Evolutionary conservation across 352 stramenopile species (phyloP).

Genomic region (Phytophthora boehmeriae): DNA sequence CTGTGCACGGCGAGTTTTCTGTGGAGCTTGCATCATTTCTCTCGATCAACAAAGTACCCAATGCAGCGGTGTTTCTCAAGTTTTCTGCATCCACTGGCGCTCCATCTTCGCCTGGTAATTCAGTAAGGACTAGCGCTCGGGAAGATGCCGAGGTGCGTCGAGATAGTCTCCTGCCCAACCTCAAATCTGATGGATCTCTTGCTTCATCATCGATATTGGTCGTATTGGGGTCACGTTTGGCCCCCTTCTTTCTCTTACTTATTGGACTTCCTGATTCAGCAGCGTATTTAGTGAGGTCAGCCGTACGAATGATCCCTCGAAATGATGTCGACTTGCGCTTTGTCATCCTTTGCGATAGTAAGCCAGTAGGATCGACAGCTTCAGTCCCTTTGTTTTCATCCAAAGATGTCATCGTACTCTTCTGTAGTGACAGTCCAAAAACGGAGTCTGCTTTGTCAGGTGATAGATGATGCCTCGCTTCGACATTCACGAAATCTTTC

Average conservation of each 20-base stretch:
- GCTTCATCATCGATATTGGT: neutral
- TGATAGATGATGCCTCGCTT: constrained; percentile 4
- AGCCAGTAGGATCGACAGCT: neutral
- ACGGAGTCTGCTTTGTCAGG: constrained; percentile 1
- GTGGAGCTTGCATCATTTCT: neutral
- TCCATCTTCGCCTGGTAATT: neutral
- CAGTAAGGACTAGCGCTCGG: neutral
- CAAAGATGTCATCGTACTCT: neutral
- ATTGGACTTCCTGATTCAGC: constrained; percentile 14
- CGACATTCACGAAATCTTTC: constrained; percentile 1
- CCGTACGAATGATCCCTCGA: neutral
- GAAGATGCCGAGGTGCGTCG: neutral
- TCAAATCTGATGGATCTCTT: neutral
- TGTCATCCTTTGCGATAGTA: constrained; percentile 6
- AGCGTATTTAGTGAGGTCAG: constrained; percentile 9
- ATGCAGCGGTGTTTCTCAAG: neutral
- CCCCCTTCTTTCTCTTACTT: constrained; percentile 17
- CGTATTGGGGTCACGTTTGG: neutral
- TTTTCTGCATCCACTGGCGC: neutral
- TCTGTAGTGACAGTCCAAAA: neutral
- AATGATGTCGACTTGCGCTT: constrained; percentile 28
- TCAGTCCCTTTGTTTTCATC: constrained; percentile 5
- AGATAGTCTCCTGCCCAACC: neutral
- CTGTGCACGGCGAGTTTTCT: neutral
- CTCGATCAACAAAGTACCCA: neutral